These are phyloP conservation scores for Tagetes erecta DNA, from an alignment of 129 eudicot species.

Conservation along the genomic window DNA sequence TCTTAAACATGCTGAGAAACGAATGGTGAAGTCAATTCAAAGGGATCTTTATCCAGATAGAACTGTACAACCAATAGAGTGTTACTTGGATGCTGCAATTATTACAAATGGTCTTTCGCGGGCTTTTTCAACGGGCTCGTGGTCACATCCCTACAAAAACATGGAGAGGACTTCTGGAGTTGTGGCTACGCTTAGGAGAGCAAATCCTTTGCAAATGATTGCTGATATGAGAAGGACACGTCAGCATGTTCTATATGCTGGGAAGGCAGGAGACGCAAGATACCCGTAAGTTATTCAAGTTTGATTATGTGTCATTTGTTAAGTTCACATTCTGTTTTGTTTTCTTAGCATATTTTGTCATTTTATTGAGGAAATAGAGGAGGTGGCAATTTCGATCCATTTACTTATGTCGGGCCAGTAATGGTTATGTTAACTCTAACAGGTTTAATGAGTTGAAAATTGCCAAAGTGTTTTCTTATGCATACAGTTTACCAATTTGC, in stretches of 20 bases:
- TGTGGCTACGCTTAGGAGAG: constrained; percentile 81
- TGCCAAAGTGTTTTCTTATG: not conserved
- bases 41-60: constrained; percentile 76
- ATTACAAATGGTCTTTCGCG: constrained; percentile 85
- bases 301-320: not conserved
- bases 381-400: not conserved
- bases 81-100: constrained; percentile 79
- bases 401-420: not conserved
- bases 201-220: constrained; percentile 76
- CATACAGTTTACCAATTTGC: not conserved
- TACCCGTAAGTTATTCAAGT: constrained; percentile 75
- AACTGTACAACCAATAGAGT: constrained; percentile 49
- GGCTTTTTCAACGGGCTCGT: constrained; percentile 89
- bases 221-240: constrained; percentile 91
- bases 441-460: not conserved
- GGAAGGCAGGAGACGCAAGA: constrained; percentile 96
- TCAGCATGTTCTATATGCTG: constrained; percentile 78
- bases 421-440: not conserved
- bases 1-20: constrained; percentile 68
- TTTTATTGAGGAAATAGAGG: not conserved
- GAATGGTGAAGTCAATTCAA: constrained; percentile 76
- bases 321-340: not conserved
- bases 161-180: constrained; percentile 73
- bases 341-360: not conserved
- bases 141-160: constrained; percentile 74